These are phyloP conservation scores for Chamaecyparis obtusa DNA, from an alignment of 75 land plant genomes.

Conservation along the genomic window DNA sequence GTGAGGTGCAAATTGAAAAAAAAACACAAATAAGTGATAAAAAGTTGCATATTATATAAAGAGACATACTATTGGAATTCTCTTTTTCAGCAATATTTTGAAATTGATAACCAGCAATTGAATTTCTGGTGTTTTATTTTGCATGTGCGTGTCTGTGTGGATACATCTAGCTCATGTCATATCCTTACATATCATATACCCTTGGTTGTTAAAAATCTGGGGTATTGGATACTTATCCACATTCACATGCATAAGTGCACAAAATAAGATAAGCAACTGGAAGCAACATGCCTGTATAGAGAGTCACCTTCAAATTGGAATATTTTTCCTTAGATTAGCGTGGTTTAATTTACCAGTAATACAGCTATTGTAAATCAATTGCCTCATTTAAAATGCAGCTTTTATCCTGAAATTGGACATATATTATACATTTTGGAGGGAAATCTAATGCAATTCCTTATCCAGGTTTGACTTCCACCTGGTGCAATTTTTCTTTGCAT, in stretches of 20 bases:
- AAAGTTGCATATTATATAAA: too few species aligned
- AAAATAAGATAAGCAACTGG: neutral
- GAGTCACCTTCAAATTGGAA: neutral
- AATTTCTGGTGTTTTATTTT: neutral
- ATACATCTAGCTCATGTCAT: neutral
- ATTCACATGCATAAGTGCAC: neutral
- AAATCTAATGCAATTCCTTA: slow-evolving; percentile 6
- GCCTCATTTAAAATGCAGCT: neutral
- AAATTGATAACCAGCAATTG: neutral
- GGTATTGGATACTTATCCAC: neutral
- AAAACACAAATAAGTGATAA: too few species aligned
- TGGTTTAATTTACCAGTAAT: neutral
- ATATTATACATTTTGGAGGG: neutral
- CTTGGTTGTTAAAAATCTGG: neutral
- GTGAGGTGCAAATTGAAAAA: too few species aligned
- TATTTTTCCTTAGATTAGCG: neutral
- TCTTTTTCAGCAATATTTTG: neutral
- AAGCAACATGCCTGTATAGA: neutral
- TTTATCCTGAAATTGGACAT: neutral
- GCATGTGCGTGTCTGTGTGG: neutral
- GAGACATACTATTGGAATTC: neutral
- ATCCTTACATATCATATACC: neutral
- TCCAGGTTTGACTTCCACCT: slow-evolving; percentile 70
- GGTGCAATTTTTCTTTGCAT: slow-evolving; percentile 61
- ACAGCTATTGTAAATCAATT: neutral